phyloP scores from a whole-genome alignment of 1,284 basidiomycete species.

The Boletus smithii region DNA sequence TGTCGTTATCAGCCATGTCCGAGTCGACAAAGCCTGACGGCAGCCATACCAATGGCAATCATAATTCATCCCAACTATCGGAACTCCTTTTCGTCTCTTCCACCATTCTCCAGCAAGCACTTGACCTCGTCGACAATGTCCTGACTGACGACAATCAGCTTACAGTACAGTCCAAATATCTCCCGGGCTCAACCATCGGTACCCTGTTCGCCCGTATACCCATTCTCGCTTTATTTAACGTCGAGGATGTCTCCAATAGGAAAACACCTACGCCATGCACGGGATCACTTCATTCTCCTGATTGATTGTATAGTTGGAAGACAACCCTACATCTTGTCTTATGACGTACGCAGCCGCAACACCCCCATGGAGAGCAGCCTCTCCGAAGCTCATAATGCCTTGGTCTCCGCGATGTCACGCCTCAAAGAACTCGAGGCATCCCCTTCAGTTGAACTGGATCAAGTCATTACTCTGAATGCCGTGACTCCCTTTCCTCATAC shows the following conservation, averaged over 20 bases:
- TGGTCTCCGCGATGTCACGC: slow-evolving; percentile 54
- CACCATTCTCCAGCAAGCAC: slow-evolving; percentile 63
- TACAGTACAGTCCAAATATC: slow-evolving; percentile 58
- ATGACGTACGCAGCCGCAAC: slow-evolving; percentile 71
- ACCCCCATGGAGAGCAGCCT: slow-evolving; percentile 77
- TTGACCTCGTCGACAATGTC: slow-evolving; percentile 64
- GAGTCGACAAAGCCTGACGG: slow-evolving; percentile 15
- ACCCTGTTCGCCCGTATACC: slow-evolving; percentile 11
- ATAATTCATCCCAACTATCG: slow-evolving; percentile 33
- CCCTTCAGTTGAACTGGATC: slow-evolving; percentile 47
- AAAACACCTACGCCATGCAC: slow-evolving; percentile 78
- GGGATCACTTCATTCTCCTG: slow-evolving; percentile 73
- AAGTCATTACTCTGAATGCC: slow-evolving; percentile 65
- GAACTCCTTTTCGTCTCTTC: slow-evolving; percentile 63
- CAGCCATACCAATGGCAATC: slow-evolving; percentile 7
- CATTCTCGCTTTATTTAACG: slow-evolving; percentile 1
- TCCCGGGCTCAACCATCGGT: slow-evolving; percentile 84
- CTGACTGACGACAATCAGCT: slow-evolving; percentile 67
- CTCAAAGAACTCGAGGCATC: slow-evolving; percentile 47
- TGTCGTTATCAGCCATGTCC: slow-evolving; percentile 24
- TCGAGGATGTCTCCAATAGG: slow-evolving; percentile 40
- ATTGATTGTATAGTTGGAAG: slow-evolving; percentile 50
- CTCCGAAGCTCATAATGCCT: slow-evolving; percentile 52
- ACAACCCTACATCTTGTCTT: slow-evolving; percentile 59
- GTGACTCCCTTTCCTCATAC: slow-evolving; percentile 74